A percentile compares a stretch with the other conserved stretches of the same genome.
These are phyloP conservation scores for Farysia itapuensis DNA, from an alignment of 1,284 basidiomycete genomes.

Conservation along the genomic window DNA sequence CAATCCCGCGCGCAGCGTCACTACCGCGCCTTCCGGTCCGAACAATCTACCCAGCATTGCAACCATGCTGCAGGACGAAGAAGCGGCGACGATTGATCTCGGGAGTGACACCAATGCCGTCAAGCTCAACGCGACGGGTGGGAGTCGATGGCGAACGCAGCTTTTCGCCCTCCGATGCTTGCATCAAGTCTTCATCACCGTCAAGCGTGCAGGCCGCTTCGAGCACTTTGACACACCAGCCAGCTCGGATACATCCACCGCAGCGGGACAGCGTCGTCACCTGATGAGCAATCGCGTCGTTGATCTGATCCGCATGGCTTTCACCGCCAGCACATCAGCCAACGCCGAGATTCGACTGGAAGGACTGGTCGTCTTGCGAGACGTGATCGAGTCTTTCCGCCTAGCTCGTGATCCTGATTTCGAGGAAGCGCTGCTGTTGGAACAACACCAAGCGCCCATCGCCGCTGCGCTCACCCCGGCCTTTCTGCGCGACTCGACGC, in stretches of 20 bases:
- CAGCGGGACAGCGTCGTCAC: slow-evolving; percentile 58
- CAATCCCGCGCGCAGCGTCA: slow-evolving; percentile 2
- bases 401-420: slow-evolving; percentile 87
- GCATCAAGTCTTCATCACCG: slow-evolving; percentile 81
- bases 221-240: slow-evolving; percentile 66
- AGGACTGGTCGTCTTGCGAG: slow-evolving; percentile 82
- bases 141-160: slow-evolving; percentile 85
- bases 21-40: slow-evolving; percentile 11
- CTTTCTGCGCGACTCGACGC: slow-evolving; percentile 89
- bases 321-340: slow-evolving; percentile 91
- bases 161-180: slow-evolving; percentile 90
- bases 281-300: slow-evolving; percentile 78
- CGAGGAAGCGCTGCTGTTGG: slow-evolving; percentile 83
- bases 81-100: slow-evolving; percentile 75
- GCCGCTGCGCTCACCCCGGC: slow-evolving; percentile 97
- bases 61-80: slow-evolving; percentile 71
- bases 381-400: slow-evolving; percentile 91
- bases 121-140: slow-evolving; percentile 25
- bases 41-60: slow-evolving; percentile 20
- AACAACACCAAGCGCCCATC: slow-evolving; percentile 97
- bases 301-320: slow-evolving; percentile 96
- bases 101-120: slow-evolving; percentile 20
- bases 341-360: slow-evolving; percentile 94
- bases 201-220: slow-evolving; percentile 68
- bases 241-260: slow-evolving; percentile 65